Conservation (phyloP, 2,329 filamentous ascomycete genomes). For the Emmonsiellopsis sp. region DNA sequence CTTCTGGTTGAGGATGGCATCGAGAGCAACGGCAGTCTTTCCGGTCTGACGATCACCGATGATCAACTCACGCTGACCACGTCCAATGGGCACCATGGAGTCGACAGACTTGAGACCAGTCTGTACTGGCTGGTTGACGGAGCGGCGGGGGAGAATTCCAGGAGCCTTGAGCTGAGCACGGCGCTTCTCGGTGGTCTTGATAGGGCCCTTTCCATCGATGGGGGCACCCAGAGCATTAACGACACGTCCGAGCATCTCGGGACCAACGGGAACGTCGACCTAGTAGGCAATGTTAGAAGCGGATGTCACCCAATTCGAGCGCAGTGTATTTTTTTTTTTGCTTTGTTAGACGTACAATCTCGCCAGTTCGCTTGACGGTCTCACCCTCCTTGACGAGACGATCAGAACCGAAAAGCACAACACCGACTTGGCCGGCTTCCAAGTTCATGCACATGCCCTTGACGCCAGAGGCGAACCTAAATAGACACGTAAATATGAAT, state of each 20-base stretch:
- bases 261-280: slow-evolving; percentile 94
- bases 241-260: slow-evolving; percentile 91
- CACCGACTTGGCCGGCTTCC: slow-evolving; percentile 99
- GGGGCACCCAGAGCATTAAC: slow-evolving; percentile 98
- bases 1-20: slow-evolving; percentile 99
- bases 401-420: slow-evolving; percentile 99
- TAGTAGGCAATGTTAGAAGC: slow-evolving; percentile 27
- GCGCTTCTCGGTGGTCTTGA: slow-evolving; percentile 83
- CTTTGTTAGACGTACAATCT: slow-evolving; percentile 66
- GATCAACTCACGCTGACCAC: slow-evolving; percentile 99
- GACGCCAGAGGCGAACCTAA: slow-evolving; percentile 95
- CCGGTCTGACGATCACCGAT: slow-evolving; percentile 99
- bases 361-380: slow-evolving; percentile 98
- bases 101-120: slow-evolving; percentile 99
- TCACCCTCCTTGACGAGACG: slow-evolving; percentile 99
- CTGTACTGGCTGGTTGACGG: slow-evolving; percentile 98
- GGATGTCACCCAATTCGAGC: not conserved
- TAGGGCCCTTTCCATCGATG: slow-evolving; percentile 97
- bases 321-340: not conserved
- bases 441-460: slow-evolving; percentile 99
- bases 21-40: slow-evolving; percentile 97
- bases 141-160: slow-evolving; percentile 91
- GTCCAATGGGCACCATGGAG: slow-evolving; percentile 98
- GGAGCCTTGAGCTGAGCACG: slow-evolving; percentile 99
- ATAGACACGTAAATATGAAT: slow-evolving; percentile 17